A percentile compares a stretch with the other conserved stretches of the same genome.
phyloP scores from a whole-genome alignment of 768 basidiomycete species.

The Termitomyces titanicus region DNA sequence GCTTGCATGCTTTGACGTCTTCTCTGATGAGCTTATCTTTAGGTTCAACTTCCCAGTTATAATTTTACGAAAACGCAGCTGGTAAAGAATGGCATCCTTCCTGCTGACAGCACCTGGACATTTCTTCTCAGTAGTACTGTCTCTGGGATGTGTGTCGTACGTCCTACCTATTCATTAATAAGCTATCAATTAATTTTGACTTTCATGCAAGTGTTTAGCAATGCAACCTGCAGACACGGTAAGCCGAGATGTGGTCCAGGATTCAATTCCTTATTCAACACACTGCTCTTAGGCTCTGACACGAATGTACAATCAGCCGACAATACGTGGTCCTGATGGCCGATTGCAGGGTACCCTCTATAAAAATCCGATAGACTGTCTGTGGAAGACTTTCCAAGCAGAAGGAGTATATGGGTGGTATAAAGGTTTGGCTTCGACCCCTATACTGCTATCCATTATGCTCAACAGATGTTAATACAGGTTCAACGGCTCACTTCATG shows the following conservation, averaged over 20 bases:
- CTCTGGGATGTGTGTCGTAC: constrained; percentile 88
- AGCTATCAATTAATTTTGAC: background rate
- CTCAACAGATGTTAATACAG: constrained; percentile 30
- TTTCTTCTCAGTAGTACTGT: constrained; percentile 86
- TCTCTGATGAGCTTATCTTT: constrained; percentile 4
- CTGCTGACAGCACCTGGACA: constrained; percentile 78
- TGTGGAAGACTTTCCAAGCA: constrained; percentile 91
- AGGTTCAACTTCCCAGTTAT: constrained; percentile 95
- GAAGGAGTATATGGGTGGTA: constrained; percentile 96
- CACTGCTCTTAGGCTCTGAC: constrained; percentile 62
- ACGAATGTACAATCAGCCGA: constrained; percentile 95
- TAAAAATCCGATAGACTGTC: constrained; percentile 90
- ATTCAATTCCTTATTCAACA: constrained; percentile 4
- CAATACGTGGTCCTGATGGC: constrained; percentile 65
- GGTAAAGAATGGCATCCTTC: constrained; percentile 61
- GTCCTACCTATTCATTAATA: constrained; percentile 23
- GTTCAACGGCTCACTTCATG: constrained; percentile 91
- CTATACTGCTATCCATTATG: background rate
- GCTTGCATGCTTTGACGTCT: background rate
- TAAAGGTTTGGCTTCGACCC: constrained; percentile 56
- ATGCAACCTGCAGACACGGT: constrained; percentile 96
- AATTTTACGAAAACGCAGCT: constrained; percentile 88
- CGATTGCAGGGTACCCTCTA: constrained; percentile 74
- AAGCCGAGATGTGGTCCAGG: constrained; percentile 3
- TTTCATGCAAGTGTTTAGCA: constrained; percentile 57